Evolutionary conservation across 2,329 filamentous ascomycete species (phyloP).

Genomic region (Penicillium sumatraense): DNA sequence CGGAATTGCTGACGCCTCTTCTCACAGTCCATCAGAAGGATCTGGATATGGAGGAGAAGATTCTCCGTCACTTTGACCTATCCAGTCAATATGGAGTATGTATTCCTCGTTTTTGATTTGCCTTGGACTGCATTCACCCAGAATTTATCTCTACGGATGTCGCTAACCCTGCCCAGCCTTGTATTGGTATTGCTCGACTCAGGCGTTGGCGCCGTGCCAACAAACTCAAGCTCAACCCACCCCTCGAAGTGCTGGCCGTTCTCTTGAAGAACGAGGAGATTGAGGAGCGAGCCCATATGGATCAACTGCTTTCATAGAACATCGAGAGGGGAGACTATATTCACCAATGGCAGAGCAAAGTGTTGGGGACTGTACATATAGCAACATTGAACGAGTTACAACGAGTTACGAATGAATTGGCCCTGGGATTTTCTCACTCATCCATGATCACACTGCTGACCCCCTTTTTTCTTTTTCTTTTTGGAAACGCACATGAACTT

Average conservation of each 20-base stretch:
- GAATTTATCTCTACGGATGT: not conserved
- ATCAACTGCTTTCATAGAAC: slow-evolving; percentile 40
- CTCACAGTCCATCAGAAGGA: slow-evolving; percentile 73
- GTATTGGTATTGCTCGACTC: slow-evolving; percentile 78
- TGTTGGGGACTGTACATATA: slow-evolving; percentile 7
- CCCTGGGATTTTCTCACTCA: not conserved
- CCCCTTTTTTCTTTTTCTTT: not conserved
- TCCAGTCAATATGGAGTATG: slow-evolving; percentile 89
- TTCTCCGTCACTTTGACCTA: slow-evolving; percentile 89
- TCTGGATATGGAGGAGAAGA: slow-evolving; percentile 76
- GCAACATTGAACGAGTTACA: slow-evolving; percentile 4
- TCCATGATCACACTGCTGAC: not conserved
- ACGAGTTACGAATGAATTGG: slow-evolving; percentile 5
- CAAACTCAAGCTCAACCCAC: slow-evolving; percentile 79
- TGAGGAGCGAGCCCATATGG: slow-evolving; percentile 69
- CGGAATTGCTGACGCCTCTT: not conserved
- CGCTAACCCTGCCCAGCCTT: slow-evolving; percentile 64
- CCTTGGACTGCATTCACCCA: too few relatives aligned
- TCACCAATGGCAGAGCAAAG: slow-evolving; percentile 7
- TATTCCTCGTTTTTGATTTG: slow-evolving; percentile 28
- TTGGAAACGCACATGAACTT: not conserved
- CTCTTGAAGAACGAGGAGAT: slow-evolving; percentile 66
- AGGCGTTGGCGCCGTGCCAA: slow-evolving; percentile 90
- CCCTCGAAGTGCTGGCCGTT: slow-evolving; percentile 87
- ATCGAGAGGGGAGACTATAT: not conserved